Base-by-base conservation (phyloP, 176 grass and related monocot species). In the Saccharum officinarum region DNA sequence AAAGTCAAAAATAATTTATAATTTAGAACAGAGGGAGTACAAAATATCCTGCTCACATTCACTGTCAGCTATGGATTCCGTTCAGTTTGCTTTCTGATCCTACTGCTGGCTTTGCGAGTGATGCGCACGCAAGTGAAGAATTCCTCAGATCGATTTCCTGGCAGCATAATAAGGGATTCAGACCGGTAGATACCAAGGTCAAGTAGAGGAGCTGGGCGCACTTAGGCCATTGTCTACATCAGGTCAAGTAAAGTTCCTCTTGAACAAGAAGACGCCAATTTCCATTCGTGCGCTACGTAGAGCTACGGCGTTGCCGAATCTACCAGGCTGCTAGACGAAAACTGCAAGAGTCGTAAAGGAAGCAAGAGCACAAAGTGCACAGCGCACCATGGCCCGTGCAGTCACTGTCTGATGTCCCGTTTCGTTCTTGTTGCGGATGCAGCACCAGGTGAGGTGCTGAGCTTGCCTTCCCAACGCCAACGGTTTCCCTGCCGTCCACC, bases 41-140 rank as follows among this genome's bases (percentile, higher is more conserved):
- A 34, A 34, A 34, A 37, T 38, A 73, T 90, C 70, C 79, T 28
- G 79, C 78, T 83, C 88, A 67, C 80, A 90, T 82, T 25, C 72
- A 22, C 55, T 73, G 62, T 3, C n/a, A 34, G 15, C 28, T 47
- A 75, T 80, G 22, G 76, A 75, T 89, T 69, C 82, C 76, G 64
- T 80, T 80, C 80, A 42, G 49, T 50, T 73, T 15, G 13, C 81
- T 74, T 61, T 59, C 20, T 59, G 20, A 59, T 59, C 54, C 20
- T 86, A 25, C 14, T 20, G 5, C n/a, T n/a, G 33, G 12, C 7
- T 45, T 45, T 22, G 1, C 34, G 2, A 10, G n/a, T 33, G 75
- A 20, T 31, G 17, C 18, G 5, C 9, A 50, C 4, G 20, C 20
- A 9, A 69, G 9, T 12, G 37, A 41, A 26, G 3, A 67, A 55